Base-by-base conservation (phyloP, 306 rosid species). In the Glycyrrhiza uralensis region DNA sequence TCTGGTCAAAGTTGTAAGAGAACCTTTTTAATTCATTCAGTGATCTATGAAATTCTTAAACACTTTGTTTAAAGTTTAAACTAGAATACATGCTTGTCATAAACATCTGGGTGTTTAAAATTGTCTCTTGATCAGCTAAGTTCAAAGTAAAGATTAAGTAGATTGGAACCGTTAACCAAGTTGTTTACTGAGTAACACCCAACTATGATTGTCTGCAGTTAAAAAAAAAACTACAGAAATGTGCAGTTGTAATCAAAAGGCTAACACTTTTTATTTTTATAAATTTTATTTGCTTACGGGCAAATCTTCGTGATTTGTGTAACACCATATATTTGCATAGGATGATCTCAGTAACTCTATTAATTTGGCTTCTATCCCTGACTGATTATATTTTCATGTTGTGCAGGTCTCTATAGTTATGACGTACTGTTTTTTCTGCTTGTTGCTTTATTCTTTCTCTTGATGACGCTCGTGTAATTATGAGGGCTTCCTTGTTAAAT, bases 1-100 rank as follows among this genome's bases (percentile, higher is more conserved):
- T 80, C 92, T 39, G 79, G 87, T 69, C 89, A 85, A 81, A 86
- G 12, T 35, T 81, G 99, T 94, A 86, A 83, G 85, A 24, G 45
- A 51, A 51, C 51, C 62, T 64, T 22, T 22, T 66, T 69, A 44
- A 4, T 20, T 64, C 39, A 61, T 74, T 77, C 71, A 35, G 56
- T 52, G 7, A 38, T 72, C 72, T 24, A 47, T 30, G 72, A 60
- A 50, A 10, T 66, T 55, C 45, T 39, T 38, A 18, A 32, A 23
- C 66, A 46, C n/a, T 23, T n/a, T n/a, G 66, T 2, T 28, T 2
- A 33, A 24, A 42, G 54, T 42, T 33, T 65, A 13, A 28, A 18
- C 59, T 52, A 17, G 8, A 77, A 26, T 22, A 44, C 14, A 66
- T 72, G 35, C 33, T 55, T 72, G 50, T 24, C 22, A 45, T 39